Conservation (phyloP, 2,329 filamentous ascomycete species). For the Dactylellina sp. region DNA sequence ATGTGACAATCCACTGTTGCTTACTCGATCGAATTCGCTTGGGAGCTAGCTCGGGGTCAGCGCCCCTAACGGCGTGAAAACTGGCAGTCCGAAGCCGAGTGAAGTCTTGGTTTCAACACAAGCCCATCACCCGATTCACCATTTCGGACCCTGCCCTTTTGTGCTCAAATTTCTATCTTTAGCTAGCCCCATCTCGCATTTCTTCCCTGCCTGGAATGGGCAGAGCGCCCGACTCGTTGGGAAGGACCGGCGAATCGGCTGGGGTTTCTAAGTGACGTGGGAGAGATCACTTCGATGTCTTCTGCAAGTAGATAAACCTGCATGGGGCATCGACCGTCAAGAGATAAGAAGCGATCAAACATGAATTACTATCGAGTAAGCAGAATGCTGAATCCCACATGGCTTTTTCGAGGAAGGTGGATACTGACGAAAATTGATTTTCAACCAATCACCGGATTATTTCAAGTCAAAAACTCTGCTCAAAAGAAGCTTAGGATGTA, state of each 20-base stretch:
- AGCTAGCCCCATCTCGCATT: conserved; percentile 1
- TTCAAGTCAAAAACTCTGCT: neutral
- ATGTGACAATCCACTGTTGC: neutral
- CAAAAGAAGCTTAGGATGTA: neutral
- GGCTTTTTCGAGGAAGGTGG: conserved; percentile 17
- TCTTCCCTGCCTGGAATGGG: neutral
- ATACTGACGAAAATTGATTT: neutral
- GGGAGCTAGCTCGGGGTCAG: no score
- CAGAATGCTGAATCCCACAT: conserved; percentile 1
- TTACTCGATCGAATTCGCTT: neutral
- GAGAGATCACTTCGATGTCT: conserved; percentile 8
- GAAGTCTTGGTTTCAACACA: neutral
- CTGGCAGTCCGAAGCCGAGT: neutral
- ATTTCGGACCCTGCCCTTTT: no score
- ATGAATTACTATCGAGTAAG: conserved; percentile 37
- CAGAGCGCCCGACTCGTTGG: no score
- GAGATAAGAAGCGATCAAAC: conserved; percentile 29
- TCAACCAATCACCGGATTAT: neutral
- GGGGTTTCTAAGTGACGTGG: conserved; percentile 8
- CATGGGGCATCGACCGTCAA: conserved; percentile 5
- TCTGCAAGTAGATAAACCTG: conserved; percentile 40
- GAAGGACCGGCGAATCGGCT: neutral
- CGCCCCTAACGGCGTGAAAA: neutral
- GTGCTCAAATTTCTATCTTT: conserved; percentile 7
- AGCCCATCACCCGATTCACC: no score